Evolutionary conservation across 1,284 basidiomycete genomes (phyloP).

Genomic region (Calocybe gambosa): DNA sequence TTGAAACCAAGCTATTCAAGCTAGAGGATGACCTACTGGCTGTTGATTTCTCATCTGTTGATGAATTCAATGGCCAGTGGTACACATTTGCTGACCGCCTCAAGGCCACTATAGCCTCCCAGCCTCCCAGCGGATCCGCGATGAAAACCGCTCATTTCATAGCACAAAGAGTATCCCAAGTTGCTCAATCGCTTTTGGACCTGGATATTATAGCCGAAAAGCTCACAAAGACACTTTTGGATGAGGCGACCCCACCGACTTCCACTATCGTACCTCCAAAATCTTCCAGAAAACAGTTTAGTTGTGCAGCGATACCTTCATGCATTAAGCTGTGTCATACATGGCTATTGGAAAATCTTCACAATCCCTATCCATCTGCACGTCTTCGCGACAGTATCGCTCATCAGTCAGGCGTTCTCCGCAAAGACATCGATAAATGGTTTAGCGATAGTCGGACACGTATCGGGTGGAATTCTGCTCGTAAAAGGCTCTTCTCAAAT

Average conservation of each 20-base stretch:
- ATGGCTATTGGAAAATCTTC: conserved; percentile 43
- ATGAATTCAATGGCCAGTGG: not conserved
- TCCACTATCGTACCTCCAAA: too few relatives aligned
- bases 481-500: conserved; percentile 31
- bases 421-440: conserved; percentile 38
- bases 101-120: not conserved
- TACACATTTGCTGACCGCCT: conserved; percentile 2
- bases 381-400: conserved; percentile 25
- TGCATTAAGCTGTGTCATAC: conserved; percentile 31
- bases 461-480: conserved; percentile 46
- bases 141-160: not conserved
- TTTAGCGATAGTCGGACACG: conserved; percentile 42
- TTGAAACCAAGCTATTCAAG: not conserved
- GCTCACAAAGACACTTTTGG: too few relatives aligned
- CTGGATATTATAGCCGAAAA: conserved; percentile 4
- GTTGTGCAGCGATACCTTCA: conserved; percentile 16
- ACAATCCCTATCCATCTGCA: conserved; percentile 45
- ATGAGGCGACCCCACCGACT: conserved; percentile 1
- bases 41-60: conserved; percentile 2
- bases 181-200: conserved; percentile 3
- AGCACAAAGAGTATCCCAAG: not conserved
- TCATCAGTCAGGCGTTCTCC: conserved; percentile 14
- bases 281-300: too few relatives aligned
- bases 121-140: conserved; percentile 2
- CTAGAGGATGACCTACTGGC: conserved; percentile 4